These are phyloP conservation scores for Cetradonia linearis DNA, from an alignment of 495 filamentous ascomycete species.

Conservation along the genomic window DNA sequence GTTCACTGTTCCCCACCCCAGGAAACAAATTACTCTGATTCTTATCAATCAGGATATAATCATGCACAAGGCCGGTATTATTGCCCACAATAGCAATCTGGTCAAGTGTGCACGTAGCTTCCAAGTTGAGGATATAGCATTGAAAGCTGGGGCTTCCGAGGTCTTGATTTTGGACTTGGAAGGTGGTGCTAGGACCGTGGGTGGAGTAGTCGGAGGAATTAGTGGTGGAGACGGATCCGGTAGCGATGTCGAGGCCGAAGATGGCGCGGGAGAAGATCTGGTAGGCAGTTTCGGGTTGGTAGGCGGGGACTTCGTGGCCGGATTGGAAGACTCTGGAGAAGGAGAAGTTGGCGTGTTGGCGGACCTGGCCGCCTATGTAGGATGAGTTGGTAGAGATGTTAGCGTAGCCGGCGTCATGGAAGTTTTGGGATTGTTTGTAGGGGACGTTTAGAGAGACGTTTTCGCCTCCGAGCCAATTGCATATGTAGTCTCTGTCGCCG, in stretches of 20 bases:
- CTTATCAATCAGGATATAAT: conserved; percentile 42
- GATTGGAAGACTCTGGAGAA: conserved; percentile 51
- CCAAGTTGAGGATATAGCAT: conserved; percentile 39
- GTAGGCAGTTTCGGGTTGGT: conserved; percentile 48
- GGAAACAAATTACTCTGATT: conserved; percentile 27
- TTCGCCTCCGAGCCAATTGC: conserved; percentile 32
- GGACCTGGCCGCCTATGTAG: conserved; percentile 43
- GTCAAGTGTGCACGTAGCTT: not conserved
- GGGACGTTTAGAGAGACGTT: conserved; percentile 31
- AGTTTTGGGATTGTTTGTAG: conserved; percentile 26
- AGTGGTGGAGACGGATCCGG: conserved; percentile 32
- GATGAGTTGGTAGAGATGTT: conserved; percentile 35
- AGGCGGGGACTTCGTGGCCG: conserved; percentile 47
- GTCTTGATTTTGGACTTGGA: conserved; percentile 35
- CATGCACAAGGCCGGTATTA: conserved; percentile 38
- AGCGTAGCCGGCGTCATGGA: conserved; percentile 41
- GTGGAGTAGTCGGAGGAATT: not conserved
- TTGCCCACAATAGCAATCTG: conserved; percentile 30
- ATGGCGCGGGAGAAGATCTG: conserved; percentile 47
- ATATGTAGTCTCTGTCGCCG: conserved; percentile 52
- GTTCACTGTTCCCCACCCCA: conserved; percentile 18
- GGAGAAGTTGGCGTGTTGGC: conserved; percentile 49
- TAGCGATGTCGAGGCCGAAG: conserved; percentile 47
- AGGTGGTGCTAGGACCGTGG: not conserved
- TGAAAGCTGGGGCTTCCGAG: conserved; percentile 32